phyloP scores from a whole-genome alignment of 768 basidiomycete species.

The Suillus clintonianus region DNA sequence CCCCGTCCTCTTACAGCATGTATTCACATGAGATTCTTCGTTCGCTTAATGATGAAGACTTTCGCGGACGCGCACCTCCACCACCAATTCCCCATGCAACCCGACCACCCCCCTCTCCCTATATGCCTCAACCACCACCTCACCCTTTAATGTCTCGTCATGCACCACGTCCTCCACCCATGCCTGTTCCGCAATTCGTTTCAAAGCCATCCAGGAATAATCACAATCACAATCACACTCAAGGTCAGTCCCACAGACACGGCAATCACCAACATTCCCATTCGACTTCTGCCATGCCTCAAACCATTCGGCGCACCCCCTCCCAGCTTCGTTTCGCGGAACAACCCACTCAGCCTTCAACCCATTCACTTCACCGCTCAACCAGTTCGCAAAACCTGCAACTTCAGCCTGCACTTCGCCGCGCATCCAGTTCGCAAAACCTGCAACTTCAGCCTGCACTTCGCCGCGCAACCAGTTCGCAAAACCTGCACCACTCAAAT shows the following conservation, averaged over 20 bases:
- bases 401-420: not conserved
- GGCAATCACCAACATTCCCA: constrained; percentile 26
- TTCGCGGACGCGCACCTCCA: not conserved
- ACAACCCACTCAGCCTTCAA: constrained; percentile 1
- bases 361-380: not conserved
- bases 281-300: constrained; percentile 18
- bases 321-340: constrained; percentile 7
- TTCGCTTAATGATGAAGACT: not conserved
- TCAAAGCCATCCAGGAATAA: constrained; percentile 8
- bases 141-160: not conserved
- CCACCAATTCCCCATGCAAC: constrained; percentile 6
- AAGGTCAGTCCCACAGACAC: constrained; percentile 13
- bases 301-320: constrained; percentile 11
- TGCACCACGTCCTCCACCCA: not conserved
- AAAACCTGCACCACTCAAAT: not conserved
- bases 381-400: constrained; percentile 6
- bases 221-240: constrained; percentile 3
- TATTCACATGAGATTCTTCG: constrained; percentile 26
- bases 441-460: not conserved
- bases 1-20: constrained; percentile 10
- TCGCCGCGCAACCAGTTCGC: constrained; percentile 5
- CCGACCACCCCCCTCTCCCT: constrained; percentile 15
- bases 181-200: constrained; percentile 9
- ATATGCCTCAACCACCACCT: not conserved
- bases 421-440: constrained; percentile 7